Evolutionary conservation across 2,329 filamentous ascomycete species (phyloP), one percentile per base, ranked within the genome.

Genomic region (Periconia sp.): DNA sequence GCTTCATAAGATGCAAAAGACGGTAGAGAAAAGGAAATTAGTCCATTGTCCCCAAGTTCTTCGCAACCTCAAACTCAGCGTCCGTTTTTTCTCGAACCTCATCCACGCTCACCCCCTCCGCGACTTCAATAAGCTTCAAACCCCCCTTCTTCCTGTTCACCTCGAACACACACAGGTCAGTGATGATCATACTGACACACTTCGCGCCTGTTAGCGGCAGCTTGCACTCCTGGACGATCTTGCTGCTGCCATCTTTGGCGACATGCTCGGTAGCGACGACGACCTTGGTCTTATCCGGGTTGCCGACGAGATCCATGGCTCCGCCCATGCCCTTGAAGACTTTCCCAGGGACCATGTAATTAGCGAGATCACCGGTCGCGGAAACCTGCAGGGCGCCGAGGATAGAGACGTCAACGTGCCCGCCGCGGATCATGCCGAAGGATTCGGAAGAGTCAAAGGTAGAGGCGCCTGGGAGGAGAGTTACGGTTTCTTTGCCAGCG

Each of bases 201-300:
- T 53, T 61, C 19, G 66, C 68, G 14, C 73, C 73, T 0, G 73
- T 75, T 1, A 75, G 56, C n/a, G 73, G 73, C 45, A 75, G 57
- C 45, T 58, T 58, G 57, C 73, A 75, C 33, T 67, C 89, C 80
- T 91, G 91, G 60, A 96, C 83, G 70, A 96, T 94, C 85, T 96
- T 96, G 59, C 91, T 82, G 66, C 88, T 88, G 56, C 92, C 92
- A 78, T 93, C 92, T 84, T 95, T 95, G 66, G 95, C 91, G 6
- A 90, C 92, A 77, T 96, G 92, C 76, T 96, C 91, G 85, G 95
- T 96, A 3, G 91, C 93, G 50, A 96, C 89, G 1, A 96, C 91
- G 7, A 96, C 91, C 78, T 93, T 93, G 41, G 91, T 95, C 55
- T 81, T 81, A 60, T 84, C 83, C 0, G 91, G 91, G 77, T 94